Evolutionary conservation across 1,139 yeast genomes (phyloP).

Genomic region (Nakaseomyces glabratus): DNA sequence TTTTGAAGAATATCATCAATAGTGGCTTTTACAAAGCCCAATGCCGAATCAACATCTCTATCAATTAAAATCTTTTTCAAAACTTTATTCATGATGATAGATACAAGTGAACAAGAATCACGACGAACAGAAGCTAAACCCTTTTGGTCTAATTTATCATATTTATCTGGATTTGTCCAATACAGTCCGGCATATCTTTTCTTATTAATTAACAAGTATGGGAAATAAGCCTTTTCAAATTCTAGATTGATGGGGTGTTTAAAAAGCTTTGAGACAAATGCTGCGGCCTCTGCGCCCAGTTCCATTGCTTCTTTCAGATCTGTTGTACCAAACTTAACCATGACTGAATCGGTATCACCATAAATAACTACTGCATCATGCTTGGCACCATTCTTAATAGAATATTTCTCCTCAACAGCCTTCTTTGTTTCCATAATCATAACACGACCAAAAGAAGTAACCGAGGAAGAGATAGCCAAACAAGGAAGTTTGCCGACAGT

Average conservation of each 20-base stretch:
- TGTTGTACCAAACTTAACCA: slow-evolving; percentile 92
- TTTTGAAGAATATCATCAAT: slow-evolving; percentile 88
- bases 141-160: slow-evolving; percentile 95
- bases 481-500: slow-evolving; percentile 96
- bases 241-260: slow-evolving; percentile 85
- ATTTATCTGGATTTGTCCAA: slow-evolving; percentile 87
- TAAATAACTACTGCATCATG: slow-evolving; percentile 86
- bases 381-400: slow-evolving; percentile 68
- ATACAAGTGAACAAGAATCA: slow-evolving; percentile 92
- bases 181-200: slow-evolving; percentile 95
- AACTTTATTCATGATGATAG: slow-evolving; percentile 87
- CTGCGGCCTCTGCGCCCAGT: slow-evolving; percentile 92
- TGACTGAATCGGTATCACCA: slow-evolving; percentile 99
- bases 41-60: slow-evolving; percentile 83
- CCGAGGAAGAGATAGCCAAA: slow-evolving; percentile 90
- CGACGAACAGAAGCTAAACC: slow-evolving; percentile 98
- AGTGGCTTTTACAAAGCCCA: slow-evolving; percentile 71
- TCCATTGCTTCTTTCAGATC: slow-evolving; percentile 82
- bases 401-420: slow-evolving; percentile 73
- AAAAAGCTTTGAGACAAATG: slow-evolving; percentile 67
- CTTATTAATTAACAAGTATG: slow-evolving; percentile 86
- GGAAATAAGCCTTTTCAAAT: slow-evolving; percentile 94
- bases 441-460: slow-evolving; percentile 89
- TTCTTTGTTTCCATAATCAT: slow-evolving; percentile 91
- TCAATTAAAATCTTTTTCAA: slow-evolving; percentile 79